Evolutionary conservation across 345 rosid species (phyloP), one percentile per base, ranked within the genome.

Genomic region (Syzygium aromaticum): DNA sequence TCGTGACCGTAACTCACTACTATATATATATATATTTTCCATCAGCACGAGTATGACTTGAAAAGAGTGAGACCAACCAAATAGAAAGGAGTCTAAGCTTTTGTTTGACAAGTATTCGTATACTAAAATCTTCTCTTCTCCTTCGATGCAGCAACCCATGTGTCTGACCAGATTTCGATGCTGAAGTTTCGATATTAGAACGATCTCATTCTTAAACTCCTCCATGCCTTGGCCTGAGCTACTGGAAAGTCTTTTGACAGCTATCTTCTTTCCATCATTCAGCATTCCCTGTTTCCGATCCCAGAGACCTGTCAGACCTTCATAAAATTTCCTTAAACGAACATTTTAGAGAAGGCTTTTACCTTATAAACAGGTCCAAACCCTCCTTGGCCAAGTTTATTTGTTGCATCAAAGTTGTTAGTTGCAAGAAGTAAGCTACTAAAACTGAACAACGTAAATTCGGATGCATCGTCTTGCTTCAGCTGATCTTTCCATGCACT

Each of bases 101-200:
- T 33, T 61, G 38, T 59, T 21, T 14, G 30, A 23, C 56, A 84
- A 22, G 56, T 54, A 94, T 19, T 95, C 95, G 33, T 94, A 94
- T 8, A 94, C 89, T 84, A 94, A 16, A 87, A 95, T 86, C 56
- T 90, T 92, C 63, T 96, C 97, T 51, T 91, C 95, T 77, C 90
- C 89, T 84, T 94, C 91, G 80, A 90, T 84, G 84, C 97, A 94
- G 87, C 94, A 94, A 6, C 98, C 96, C 7, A 92, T 84, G 61
- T 94, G 91, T 33, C 88, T 93, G 84, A 95, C 95, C 51, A 96
- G 91, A 85, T 95, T 95, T 51, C 92, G 84, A 87, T 94, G 97
- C 84, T 95, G 97, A 40, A 95, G 90, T 85, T 90, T 92, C 2
- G 95, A 88, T n/a, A 95, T 93, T 53, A 94, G 88, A 19, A 88